Conservation (phyloP, 1,139 yeast genomes). For the Torulaspora globosa region DNA sequence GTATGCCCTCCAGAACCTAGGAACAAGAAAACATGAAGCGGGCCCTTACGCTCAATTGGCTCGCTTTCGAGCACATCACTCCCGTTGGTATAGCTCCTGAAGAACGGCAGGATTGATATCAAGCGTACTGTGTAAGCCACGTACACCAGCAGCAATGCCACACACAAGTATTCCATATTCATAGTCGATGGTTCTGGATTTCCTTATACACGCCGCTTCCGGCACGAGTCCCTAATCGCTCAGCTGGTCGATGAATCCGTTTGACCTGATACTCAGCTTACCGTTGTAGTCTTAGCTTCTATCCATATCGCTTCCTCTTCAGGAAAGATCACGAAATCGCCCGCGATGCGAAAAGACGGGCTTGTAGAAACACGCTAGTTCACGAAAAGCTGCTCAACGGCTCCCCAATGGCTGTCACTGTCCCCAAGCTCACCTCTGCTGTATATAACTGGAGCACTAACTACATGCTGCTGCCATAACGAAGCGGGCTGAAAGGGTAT, state of each 20-base stretch:
- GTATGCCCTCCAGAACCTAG: constrained; percentile 94
- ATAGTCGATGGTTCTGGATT: neutral
- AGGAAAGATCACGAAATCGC: constrained; percentile 5
- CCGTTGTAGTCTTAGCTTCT: neutral
- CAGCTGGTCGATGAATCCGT: neutral
- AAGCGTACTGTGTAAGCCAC: constrained; percentile 10
- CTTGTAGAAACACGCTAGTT: neutral
- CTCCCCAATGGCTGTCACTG: neutral
- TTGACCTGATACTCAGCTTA: neutral
- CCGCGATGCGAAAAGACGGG: constrained; percentile 9
- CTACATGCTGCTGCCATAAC: neutral
- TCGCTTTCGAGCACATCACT: neutral
- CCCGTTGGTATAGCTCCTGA: constrained; percentile 1
- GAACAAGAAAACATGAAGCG: constrained; percentile 43
- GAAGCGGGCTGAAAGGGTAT: neutral
- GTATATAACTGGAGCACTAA: neutral
- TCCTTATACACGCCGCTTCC: neutral
- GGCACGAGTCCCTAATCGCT: neutral
- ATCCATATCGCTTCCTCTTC: neutral
- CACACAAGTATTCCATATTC: constrained; percentile 6
- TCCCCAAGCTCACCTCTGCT: neutral
- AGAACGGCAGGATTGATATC: constrained; percentile 12
- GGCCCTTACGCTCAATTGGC: constrained; percentile 2
- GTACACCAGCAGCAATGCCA: constrained; percentile 7
- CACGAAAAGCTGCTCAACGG: constrained; percentile 4